Base-by-base conservation (phyloP, 148 eudicot genomes). In the Rhododendron williamsianum region DNA sequence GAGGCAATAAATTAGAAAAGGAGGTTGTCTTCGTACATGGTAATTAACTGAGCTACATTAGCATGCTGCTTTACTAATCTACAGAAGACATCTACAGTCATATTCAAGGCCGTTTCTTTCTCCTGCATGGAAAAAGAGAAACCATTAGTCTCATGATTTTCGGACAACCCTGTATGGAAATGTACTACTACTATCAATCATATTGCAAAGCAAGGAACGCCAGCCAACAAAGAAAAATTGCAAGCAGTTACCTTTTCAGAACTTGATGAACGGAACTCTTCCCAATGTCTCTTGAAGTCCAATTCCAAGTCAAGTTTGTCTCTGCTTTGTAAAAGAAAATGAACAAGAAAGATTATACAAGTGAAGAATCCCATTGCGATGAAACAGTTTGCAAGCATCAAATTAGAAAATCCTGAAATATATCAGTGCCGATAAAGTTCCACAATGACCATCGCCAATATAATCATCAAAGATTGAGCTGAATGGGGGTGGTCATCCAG, bases 261-360 rank as follows among this genome's bases (percentile, higher is more conserved):
- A 89, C 91, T 93, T 83, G 98, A 97, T 76, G 98, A 92, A 77
- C 98, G 96, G 80, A 97, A 97, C 85, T 94, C 98, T 87, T 97
- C 99, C 99, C 99, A 97, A 76, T 90, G 90, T 91, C 96, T 95
- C 93, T 92, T 97, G 87, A 97, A 97, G 90, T 94, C 98, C 93
- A 91, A 87, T 88, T 97, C 99, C 90, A 97, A 84, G 86, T 97
- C 98, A 92, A 94, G 90, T 87, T 90, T 94, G 88, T 92, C 93
- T 88, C 98, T 95, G 92, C 84, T 86, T 84, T 41, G 23, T 63
- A 76, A 84, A 78, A 33, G 73, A 86, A 19, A 56, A 43, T 80
- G 76, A 46, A 69, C 38, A 30, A 12, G 63, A 81, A 84, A 74
- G n/a, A 60, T 58, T 51, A 60, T 18, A 56, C 48, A 43, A 54